Evolutionary conservation across 257 asterid genomes (phyloP).

Genomic region (Eustoma russellianum): DNA sequence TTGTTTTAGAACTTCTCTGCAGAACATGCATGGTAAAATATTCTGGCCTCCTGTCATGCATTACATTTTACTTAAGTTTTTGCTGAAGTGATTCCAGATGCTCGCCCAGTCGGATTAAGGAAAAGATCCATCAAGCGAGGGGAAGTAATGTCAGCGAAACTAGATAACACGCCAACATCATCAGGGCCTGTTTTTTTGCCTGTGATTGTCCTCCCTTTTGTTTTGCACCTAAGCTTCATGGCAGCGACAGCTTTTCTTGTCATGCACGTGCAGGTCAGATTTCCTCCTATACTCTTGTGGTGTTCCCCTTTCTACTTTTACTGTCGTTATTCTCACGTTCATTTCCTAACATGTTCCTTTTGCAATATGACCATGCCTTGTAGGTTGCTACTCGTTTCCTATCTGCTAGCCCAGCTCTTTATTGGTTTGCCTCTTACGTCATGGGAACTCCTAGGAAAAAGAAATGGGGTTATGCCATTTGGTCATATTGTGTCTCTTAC

Average conservation of each 20-base stretch:
- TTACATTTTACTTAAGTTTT: slow-evolving; percentile 10
- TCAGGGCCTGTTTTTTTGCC: slow-evolving; percentile 26
- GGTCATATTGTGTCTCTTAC: slow-evolving; percentile 74
- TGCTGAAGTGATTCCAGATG: slow-evolving; percentile 23
- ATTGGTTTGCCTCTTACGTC: slow-evolving; percentile 72
- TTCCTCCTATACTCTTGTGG: neutral
- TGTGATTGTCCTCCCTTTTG: slow-evolving; percentile 57
- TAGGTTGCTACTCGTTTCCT: slow-evolving; percentile 93
- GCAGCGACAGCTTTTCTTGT: slow-evolving; percentile 65
- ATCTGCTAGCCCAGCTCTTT: slow-evolving; percentile 74
- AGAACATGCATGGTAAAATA: no score
- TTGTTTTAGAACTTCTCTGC: no score
- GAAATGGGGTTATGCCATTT: slow-evolving; percentile 62
- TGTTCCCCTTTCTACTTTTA: neutral
- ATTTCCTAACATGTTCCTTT: no score
- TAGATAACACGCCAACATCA: slow-evolving; percentile 19
- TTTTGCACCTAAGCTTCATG: slow-evolving; percentile 77
- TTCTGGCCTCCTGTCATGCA: no score
- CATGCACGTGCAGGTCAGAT: slow-evolving; percentile 95
- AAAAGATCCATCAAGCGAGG: slow-evolving; percentile 29
- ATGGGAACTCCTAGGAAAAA: slow-evolving; percentile 39
- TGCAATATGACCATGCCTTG: neutral
- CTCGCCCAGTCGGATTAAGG: slow-evolving; percentile 30
- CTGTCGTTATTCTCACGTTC: neutral
- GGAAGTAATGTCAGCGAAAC: slow-evolving; percentile 15